Percentiles rank a stretch among this genome's conserved stretches.
phyloP scores from a whole-genome alignment of 2,329 filamentous ascomycete species.

The Dothideomycetes sp. region DNA sequence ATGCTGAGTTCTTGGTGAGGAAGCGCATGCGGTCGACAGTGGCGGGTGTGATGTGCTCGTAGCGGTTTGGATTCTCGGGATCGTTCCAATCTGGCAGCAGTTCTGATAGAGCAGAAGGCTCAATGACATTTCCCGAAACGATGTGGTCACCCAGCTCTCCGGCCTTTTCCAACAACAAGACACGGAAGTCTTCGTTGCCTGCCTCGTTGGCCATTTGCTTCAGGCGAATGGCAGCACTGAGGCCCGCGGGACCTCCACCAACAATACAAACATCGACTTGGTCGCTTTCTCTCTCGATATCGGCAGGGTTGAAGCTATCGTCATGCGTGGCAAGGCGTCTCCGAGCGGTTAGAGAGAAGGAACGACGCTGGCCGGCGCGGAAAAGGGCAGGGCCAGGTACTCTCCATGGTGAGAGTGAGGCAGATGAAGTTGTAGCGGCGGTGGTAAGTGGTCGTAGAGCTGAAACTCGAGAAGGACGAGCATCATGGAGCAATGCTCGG shows the following conservation, averaged over 20 bases:
- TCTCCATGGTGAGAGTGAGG: too few relatives aligned
- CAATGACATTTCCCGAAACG: slow-evolving; percentile 87
- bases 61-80: slow-evolving; percentile 78
- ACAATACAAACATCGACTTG: slow-evolving; percentile 95
- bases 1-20: slow-evolving; percentile 68
- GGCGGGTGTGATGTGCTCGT: slow-evolving; percentile 78
- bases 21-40: slow-evolving; percentile 85
- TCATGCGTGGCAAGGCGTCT: slow-evolving; percentile 28
- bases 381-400: slow-evolving; percentile 26
- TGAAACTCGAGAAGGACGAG: slow-evolving; percentile 3
- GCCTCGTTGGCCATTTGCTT: slow-evolving; percentile 93
- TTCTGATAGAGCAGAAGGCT: slow-evolving; percentile 80
- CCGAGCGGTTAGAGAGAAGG: slow-evolving; percentile 23
- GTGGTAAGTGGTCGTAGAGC: slow-evolving; percentile 13
- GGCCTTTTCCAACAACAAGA: slow-evolving; percentile 87
- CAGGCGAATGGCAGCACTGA: slow-evolving; percentile 84
- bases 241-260: slow-evolving; percentile 86
- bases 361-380: slow-evolving; percentile 27
- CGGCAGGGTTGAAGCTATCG: slow-evolving; percentile 35
- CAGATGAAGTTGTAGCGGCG: not conserved
- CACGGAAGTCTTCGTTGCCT: slow-evolving; percentile 91
- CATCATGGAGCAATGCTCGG: slow-evolving; percentile 8
- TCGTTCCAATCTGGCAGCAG: slow-evolving; percentile 89
- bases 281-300: slow-evolving; percentile 79
- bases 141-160: slow-evolving; percentile 93